These are phyloP conservation scores for Epichloe bromicola DNA, from an alignment of 2,329 filamentous ascomycete species.

Conservation along the genomic window DNA sequence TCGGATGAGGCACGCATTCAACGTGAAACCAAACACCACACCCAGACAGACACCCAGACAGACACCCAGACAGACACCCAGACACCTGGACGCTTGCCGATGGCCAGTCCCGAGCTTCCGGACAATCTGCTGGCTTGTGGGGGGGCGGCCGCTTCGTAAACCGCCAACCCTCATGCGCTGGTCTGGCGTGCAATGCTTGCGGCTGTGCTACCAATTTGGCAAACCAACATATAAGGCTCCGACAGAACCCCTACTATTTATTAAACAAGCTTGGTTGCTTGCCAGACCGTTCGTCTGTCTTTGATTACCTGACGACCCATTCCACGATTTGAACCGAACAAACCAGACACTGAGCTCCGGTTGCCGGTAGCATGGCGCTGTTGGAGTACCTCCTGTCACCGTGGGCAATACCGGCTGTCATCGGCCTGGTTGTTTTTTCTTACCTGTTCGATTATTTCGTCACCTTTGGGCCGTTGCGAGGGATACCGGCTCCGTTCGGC, in stretches of 20 bases:
- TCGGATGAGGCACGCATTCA: no score
- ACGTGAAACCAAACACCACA: not conserved
- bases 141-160: not conserved
- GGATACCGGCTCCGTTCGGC: slow-evolving; percentile 49
- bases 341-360: no score
- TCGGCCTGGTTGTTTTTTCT: slow-evolving; percentile 35
- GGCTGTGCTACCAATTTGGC: no score
- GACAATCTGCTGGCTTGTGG: not conserved
- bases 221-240: not conserved
- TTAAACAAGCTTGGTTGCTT: no score
- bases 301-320: not conserved
- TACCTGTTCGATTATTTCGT: slow-evolving; percentile 49
- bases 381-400: slow-evolving; percentile 24
- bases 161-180: not conserved
- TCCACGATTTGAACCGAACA: no score
- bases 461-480: slow-evolving; percentile 35
- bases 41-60: no score
- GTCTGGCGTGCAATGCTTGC: not conserved
- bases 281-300: no score
- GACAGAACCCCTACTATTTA: not conserved
- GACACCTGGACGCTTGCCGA: not conserved
- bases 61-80: no score
- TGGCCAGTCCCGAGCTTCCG: not conserved
- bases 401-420: slow-evolving; percentile 32
- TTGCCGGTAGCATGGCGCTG: slow-evolving; percentile 15